A percentile compares a stretch with the other conserved stretches of the same genome.
Evolutionary conservation across 2,329 filamentous ascomycete species (phyloP).

Genomic region (Neonectria sp.): DNA sequence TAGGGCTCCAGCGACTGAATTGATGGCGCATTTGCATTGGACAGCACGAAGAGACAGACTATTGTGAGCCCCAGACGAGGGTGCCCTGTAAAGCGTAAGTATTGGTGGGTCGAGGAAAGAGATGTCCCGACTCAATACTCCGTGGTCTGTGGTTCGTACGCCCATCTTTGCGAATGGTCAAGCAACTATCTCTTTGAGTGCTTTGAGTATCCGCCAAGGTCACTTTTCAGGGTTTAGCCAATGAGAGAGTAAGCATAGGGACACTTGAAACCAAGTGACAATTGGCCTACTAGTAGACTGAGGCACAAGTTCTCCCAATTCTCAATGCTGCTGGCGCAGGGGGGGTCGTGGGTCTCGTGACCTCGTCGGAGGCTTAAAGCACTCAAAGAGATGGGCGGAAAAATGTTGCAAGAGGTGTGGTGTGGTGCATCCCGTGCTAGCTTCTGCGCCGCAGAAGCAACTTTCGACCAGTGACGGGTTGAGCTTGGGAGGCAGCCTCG

Average conservation of each 20-base stretch:
- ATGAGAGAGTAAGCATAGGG: too few relatives aligned
- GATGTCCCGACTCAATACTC: background rate
- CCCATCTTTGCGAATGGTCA: background rate
- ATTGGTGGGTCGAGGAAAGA: constrained; percentile 4
- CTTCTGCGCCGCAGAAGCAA: constrained; percentile 1
- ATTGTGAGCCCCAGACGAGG: background rate
- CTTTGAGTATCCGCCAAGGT: too few relatives aligned
- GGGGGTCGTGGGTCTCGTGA: too few relatives aligned
- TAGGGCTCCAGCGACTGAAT: background rate
- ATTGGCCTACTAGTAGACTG: too few relatives aligned
- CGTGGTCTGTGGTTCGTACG: background rate
- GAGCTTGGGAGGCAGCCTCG: background rate
- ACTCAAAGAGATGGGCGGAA: too few relatives aligned
- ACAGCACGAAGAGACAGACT: background rate
- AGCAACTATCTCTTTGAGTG: too few relatives aligned
- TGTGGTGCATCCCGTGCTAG: background rate
- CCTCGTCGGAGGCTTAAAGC: too few relatives aligned
- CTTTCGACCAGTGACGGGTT: background rate
- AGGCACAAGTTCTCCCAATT: too few relatives aligned
- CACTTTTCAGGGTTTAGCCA: too few relatives aligned
- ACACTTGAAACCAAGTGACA: too few relatives aligned
- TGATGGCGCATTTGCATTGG: background rate
- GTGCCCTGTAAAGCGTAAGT: background rate
- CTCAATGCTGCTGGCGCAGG: too few relatives aligned
- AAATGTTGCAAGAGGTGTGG: background rate